Base-by-base conservation (phyloP, 2,329 filamentous ascomycete species). In the Fusarium sp. region DNA sequence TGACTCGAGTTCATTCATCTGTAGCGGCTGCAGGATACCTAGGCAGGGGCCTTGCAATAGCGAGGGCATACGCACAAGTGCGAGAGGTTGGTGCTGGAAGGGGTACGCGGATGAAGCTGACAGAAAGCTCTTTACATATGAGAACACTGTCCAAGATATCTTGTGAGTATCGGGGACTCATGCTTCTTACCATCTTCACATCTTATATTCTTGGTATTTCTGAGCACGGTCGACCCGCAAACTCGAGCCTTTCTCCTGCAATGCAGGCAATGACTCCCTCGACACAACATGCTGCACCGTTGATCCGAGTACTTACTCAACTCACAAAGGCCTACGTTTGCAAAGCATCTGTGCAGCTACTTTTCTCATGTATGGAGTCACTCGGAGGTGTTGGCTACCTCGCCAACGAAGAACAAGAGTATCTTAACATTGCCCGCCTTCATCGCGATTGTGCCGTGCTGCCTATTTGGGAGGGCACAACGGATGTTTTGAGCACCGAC, bases 381-480 rank as follows among this genome's bases (percentile, higher is more conserved):
- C 81, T 92, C 1, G 89, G 89, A 9, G 89, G 89, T 1, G 85
- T 91, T 1, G 89, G 90, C 0, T 92, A 91, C 68, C 82, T 90
- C 23, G 82, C 88, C 71, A 90, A 90, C 69, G 81, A 85, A 37
- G 85, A 87, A 60, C 85, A 88, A 59, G 87, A 88, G 49, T 84
- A 87, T 37, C 80, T 92, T 58, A 93, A 93, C 71, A 79, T 93
- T 5, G 84, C 90, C 0, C 83, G 89, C 8, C 79, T 92, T 1
- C 88, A 88, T 70, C 84, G 91, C 9, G 90, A 93, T 70, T 86
- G 84, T 3, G 82, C 79, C 9, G 90, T 92, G 4, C 78, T 87
- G 50, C 83, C 86, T 15, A 92, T 93, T 48, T 92, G 89, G 88
- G 90, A 92, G 76, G 89, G 90, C 1, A 93, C 91, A 0, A 92